These are phyloP conservation scores for Ehretia macrophylla DNA, from an alignment of 257 asterid genomes.

Conservation along the genomic window DNA sequence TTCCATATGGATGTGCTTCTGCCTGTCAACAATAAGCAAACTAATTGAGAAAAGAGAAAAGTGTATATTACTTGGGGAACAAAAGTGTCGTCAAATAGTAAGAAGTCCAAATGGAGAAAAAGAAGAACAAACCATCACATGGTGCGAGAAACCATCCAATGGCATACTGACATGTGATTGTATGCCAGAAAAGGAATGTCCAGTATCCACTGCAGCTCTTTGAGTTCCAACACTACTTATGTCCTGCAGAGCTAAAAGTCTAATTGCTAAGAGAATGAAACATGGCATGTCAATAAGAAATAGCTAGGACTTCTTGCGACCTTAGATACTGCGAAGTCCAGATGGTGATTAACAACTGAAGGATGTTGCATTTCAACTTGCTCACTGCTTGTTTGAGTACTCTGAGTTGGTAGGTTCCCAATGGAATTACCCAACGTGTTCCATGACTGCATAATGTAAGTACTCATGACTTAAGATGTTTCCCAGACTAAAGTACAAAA, in stretches of 20 bases:
- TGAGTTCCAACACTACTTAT: slow-evolving; percentile 25
- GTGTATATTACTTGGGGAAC: not conserved
- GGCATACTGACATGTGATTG: slow-evolving; percentile 31
- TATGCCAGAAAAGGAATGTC: slow-evolving; percentile 28
- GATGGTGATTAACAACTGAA: slow-evolving; percentile 35
- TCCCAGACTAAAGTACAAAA: slow-evolving; percentile 2
- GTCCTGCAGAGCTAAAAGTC: slow-evolving; percentile 35
- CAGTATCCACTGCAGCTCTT: slow-evolving; percentile 25
- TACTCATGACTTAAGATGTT: not conserved
- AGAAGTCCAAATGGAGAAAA: slow-evolving; percentile 9
- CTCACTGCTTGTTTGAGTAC: slow-evolving; percentile 24
- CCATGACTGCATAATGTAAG: slow-evolving; percentile 56
- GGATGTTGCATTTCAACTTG: slow-evolving; percentile 27
- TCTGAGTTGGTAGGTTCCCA: slow-evolving; percentile 25
- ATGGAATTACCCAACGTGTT: slow-evolving; percentile 50
- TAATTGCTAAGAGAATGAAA: slow-evolving; percentile 18
- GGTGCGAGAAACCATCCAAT: slow-evolving; percentile 31
- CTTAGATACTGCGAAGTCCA: slow-evolving; percentile 38
- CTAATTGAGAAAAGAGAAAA: slow-evolving; percentile 9
- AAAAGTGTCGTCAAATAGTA: not conserved
- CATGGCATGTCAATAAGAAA: slow-evolving; percentile 14
- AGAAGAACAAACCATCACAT: slow-evolving; percentile 35
- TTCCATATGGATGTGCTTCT: slow-evolving; percentile 34
- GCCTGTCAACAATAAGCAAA: slow-evolving; percentile 38
- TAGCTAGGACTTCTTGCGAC: slow-evolving; percentile 30